A percentile compares a stretch with the other conserved stretches of the same genome.
phyloP scores from a whole-genome alignment of 352 stramenopile genomes.

The Phytophthora podocarpi region DNA sequence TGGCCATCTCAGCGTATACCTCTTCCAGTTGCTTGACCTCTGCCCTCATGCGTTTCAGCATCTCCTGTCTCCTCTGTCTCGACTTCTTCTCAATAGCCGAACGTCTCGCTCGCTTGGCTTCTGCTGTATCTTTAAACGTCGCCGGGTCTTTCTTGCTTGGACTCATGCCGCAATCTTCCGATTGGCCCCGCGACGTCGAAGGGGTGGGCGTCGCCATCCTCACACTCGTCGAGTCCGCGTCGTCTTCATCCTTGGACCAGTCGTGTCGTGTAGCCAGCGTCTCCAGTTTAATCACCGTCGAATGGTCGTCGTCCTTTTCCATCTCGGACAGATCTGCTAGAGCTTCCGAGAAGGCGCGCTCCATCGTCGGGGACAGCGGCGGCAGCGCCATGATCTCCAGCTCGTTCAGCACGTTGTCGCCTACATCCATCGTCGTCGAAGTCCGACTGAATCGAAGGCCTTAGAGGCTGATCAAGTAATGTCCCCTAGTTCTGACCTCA shows the following conservation, averaged over 20 bases:
- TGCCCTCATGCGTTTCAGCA: conserved; percentile 44
- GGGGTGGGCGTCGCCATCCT: conserved; percentile 15
- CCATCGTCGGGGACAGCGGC: conserved; percentile 26
- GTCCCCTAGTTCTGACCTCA: conserved; percentile 2
- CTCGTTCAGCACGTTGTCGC: background rate
- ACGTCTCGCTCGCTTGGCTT: conserved; percentile 42
- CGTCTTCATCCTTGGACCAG: background rate
- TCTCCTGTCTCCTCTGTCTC: conserved; percentile 29
- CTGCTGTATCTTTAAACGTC: conserved; percentile 19
- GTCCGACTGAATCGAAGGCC: background rate
- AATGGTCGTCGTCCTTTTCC: conserved; percentile 14
- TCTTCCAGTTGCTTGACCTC: conserved; percentile 54
- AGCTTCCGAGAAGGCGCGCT: conserved; percentile 17
- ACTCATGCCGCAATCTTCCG: conserved; percentile 1
- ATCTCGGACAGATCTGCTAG: conserved; percentile 15
- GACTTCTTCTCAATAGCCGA: conserved; percentile 65
- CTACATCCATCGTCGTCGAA: conserved; percentile 5
- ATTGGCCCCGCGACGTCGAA: background rate
- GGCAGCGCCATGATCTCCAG: conserved; percentile 12
- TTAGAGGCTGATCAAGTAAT: background rate
- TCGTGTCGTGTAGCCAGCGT: background rate
- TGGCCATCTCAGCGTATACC: conserved; percentile 40
- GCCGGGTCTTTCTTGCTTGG: conserved; percentile 1
- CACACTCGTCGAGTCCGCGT: background rate
- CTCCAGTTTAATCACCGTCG: conserved; percentile 11